These are phyloP conservation scores for Calonectria hongkongensis DNA, from an alignment of 2,329 filamentous ascomycete genomes.

Conservation along the genomic window DNA sequence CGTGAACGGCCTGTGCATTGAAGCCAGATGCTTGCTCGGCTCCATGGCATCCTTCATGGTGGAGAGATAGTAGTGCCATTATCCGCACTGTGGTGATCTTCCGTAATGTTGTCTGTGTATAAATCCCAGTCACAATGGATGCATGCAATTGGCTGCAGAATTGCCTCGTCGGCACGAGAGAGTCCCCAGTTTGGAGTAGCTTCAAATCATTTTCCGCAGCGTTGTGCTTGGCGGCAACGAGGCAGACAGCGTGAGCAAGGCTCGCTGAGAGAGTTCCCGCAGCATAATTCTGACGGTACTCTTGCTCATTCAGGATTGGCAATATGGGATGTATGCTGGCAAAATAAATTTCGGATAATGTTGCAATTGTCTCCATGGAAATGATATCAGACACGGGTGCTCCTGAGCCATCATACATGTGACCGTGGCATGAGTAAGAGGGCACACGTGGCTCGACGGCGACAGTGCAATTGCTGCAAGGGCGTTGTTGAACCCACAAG, in stretches of 20 bases:
- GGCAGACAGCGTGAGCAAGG: slow-evolving; percentile 20
- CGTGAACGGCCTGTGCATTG: slow-evolving; percentile 20
- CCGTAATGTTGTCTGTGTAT: neutral
- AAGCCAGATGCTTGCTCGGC: slow-evolving; percentile 25
- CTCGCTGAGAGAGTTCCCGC: neutral
- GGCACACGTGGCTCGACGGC: neutral
- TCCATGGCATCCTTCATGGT: slow-evolving; percentile 26
- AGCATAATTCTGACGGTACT: neutral
- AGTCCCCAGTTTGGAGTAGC: slow-evolving; percentile 14
- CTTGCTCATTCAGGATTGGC: slow-evolving; percentile 14
- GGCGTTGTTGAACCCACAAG: slow-evolving; percentile 19
- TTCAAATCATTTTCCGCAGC: neutral
- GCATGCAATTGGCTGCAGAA: slow-evolving; percentile 13
- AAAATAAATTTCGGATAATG: slow-evolving; percentile 24
- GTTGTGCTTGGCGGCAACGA: slow-evolving; percentile 22
- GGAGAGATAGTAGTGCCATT: slow-evolving; percentile 17
- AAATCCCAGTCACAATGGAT: slow-evolving; percentile 1
- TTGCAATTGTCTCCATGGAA: neutral
- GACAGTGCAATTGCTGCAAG: neutral
- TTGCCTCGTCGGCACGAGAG: neutral
- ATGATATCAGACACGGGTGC: slow-evolving; percentile 14
- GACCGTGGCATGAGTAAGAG: neutral
- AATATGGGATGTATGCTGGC: slow-evolving; percentile 7
- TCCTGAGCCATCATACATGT: neutral
- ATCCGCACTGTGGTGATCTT: slow-evolving; percentile 11